Conservation (phyloP, 1,284 basidiomycete genomes). For the Lentinula novae-zelandiae region DNA sequence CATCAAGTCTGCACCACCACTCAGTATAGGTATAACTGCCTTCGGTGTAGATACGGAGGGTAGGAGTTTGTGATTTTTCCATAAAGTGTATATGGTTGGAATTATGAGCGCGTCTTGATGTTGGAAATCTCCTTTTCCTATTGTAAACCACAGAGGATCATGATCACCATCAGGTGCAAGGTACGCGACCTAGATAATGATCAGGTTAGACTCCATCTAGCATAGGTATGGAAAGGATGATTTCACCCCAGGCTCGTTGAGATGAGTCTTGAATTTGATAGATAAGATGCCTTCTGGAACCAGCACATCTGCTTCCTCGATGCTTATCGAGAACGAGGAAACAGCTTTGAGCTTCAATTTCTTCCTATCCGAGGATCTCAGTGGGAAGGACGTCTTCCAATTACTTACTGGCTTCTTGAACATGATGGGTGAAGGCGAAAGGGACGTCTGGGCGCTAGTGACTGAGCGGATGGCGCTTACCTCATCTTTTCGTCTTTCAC, state of each 20-base stretch:
- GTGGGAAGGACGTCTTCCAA: constrained; percentile 67
- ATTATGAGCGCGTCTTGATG: constrained; percentile 47
- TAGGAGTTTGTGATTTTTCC: constrained; percentile 64
- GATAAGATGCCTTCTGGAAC: constrained; percentile 69
- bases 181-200: constrained; percentile 48
- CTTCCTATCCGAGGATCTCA: constrained; percentile 66
- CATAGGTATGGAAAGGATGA: constrained; percentile 21
- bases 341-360: constrained; percentile 62
- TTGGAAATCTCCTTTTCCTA: constrained; percentile 48
- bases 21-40: constrained; percentile 48
- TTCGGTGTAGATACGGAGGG: constrained; percentile 64
- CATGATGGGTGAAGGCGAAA: constrained; percentile 36
- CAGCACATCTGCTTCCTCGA: constrained; percentile 56
- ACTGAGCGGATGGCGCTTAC: neutral
- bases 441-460: neutral
- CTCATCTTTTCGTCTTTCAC: neutral
- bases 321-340: constrained; percentile 39
- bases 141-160: constrained; percentile 79
- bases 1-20: constrained; percentile 76
- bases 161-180: constrained; percentile 52
- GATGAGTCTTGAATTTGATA: constrained; percentile 62
- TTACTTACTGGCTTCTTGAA: constrained; percentile 72
- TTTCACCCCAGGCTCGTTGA: constrained; percentile 46
- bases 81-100: constrained; percentile 77
- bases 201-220: neutral